phyloP scores from a whole-genome alignment of 2,329 filamentous ascomycete genomes.

The Pseudogymnoascus sp. region DNA sequence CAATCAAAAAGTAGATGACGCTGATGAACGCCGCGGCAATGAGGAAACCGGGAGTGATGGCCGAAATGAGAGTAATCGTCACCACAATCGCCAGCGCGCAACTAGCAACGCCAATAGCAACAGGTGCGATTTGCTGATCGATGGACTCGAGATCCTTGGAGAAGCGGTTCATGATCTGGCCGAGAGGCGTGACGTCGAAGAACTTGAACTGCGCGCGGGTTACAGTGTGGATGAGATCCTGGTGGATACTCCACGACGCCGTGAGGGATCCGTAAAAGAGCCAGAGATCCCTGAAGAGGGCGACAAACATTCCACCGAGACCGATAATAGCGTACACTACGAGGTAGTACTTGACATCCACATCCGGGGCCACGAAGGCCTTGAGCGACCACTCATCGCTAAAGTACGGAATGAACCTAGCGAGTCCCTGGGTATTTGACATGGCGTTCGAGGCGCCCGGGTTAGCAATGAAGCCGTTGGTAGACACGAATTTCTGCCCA shows the following conservation, averaged over 20 bases:
- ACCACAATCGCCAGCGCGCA: conserved; percentile 64
- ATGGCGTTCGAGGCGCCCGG: conserved; percentile 23
- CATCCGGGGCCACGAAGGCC: conserved; percentile 38
- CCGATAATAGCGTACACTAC: conserved; percentile 75
- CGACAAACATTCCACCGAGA: conserved; percentile 67
- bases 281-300: conserved; percentile 74
- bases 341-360: conserved; percentile 80
- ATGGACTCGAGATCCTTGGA: conserved; percentile 94
- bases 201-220: conserved; percentile 92
- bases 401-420: conserved; percentile 28
- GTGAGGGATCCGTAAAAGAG: conserved; percentile 87
- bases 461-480: conserved; percentile 23
- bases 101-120: conserved; percentile 70
- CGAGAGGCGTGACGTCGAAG: conserved; percentile 91
- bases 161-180: conserved; percentile 96
- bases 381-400: conserved; percentile 27
- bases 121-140: conserved; percentile 90
- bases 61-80: conserved; percentile 78
- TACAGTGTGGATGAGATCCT: conserved; percentile 67
- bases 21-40: conserved; percentile 82
- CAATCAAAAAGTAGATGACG: conserved; percentile 71
- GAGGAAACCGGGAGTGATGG: conserved; percentile 85
- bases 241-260: conserved; percentile 79
- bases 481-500: not conserved
- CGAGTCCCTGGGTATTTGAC: conserved; percentile 19